Evolutionary conservation across 1,284 basidiomycete species (phyloP), one percentile per base, ranked within the genome.

Genomic region (Puccinia polysora): DNA sequence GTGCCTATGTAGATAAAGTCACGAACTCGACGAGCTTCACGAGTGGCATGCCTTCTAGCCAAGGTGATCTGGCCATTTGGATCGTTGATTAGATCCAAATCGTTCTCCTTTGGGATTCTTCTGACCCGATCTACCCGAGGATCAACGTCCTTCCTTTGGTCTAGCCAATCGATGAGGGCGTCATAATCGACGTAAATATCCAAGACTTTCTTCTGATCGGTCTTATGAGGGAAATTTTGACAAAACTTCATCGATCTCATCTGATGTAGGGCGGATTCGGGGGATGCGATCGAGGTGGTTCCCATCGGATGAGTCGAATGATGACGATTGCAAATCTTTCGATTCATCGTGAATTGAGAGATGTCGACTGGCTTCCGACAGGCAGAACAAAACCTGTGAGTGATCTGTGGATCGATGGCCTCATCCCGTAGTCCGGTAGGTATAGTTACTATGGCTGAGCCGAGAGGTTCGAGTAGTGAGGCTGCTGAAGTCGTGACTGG

Each of bases 171-270:
- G 47, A 65, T 32, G 8, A 65, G 14, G 2, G 63, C 63, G 38
- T 65, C 63, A 20, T 65, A 65, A 34, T 65, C 63, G 32, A 65
- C 63, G n/a, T 65, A 65, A 38, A 65, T 50, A 28, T 65, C 63
- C 34, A 65, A 15, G 49, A 53, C 45, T 32, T 65, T 50, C 63
- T 53, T 65, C 43, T 62, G 59, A 30, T 65, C 63, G 34, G 63
- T 52, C 49, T 49, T 53, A 40, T 65, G 63, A 15, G 63, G 63
- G 20, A 65, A 7, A 20, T 30, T 23, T n/a, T 53, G 47, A 25
- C 63, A 65, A 28, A 65, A 65, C 32, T 53, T 36, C 63, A 65
- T 65, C 12, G 49, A 2, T 12, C 63, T 36, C 63, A 65, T 65
- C 34, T 50, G 63, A 20, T 65, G 34, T 30, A 65, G 49, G 1